A percentile compares a stretch with the other conserved stretches of the same genome.
These are phyloP conservation scores for Austroboletus olivaceoglutinosus DNA, from an alignment of 1,284 basidiomycete species.

Conservation along the genomic window DNA sequence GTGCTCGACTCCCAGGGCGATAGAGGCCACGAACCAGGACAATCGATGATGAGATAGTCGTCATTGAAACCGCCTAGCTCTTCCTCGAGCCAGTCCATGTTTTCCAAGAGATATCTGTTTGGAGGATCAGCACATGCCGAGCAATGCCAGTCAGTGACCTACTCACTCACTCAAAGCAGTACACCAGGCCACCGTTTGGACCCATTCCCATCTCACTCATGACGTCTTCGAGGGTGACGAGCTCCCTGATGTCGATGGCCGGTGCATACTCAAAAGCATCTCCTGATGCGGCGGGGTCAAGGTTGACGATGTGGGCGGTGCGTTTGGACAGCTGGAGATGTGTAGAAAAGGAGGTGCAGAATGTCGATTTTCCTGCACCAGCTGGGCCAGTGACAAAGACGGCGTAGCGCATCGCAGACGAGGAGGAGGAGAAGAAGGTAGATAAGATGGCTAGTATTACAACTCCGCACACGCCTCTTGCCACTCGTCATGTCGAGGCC, in stretches of 20 bases:
- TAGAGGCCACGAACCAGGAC: conserved; percentile 67
- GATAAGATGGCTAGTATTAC: conserved; percentile 23
- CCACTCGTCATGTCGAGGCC: conserved; percentile 65
- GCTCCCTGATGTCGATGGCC: conserved; percentile 90
- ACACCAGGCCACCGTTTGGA: conserved; percentile 95
- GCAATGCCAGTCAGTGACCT: conserved; percentile 13
- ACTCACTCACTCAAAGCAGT: conserved; percentile 98
- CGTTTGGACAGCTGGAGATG: conserved; percentile 86
- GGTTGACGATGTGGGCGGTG: conserved; percentile 91
- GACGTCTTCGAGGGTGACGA: conserved; percentile 92
- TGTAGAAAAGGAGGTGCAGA: conserved; percentile 86
- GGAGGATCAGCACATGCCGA: neutral
- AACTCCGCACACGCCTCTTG: conserved; percentile 25
- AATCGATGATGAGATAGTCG: conserved; percentile 98
- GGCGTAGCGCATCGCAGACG: conserved; percentile 77
- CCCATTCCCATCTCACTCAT: conserved; percentile 96
- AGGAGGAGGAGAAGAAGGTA: neutral
- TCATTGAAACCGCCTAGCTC: conserved; percentile 93
- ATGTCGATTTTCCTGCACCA: conserved; percentile 97
- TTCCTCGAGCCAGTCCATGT: conserved; percentile 99
- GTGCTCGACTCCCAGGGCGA: neutral
- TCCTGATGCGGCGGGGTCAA: conserved; percentile 92
- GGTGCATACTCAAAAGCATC: conserved; percentile 91
- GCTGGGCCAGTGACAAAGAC: conserved; percentile 90
- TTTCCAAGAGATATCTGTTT: conserved; percentile 87